Evolutionary conservation across 345 rosid species (phyloP).

Genomic region (Citrus australasica): DNA sequence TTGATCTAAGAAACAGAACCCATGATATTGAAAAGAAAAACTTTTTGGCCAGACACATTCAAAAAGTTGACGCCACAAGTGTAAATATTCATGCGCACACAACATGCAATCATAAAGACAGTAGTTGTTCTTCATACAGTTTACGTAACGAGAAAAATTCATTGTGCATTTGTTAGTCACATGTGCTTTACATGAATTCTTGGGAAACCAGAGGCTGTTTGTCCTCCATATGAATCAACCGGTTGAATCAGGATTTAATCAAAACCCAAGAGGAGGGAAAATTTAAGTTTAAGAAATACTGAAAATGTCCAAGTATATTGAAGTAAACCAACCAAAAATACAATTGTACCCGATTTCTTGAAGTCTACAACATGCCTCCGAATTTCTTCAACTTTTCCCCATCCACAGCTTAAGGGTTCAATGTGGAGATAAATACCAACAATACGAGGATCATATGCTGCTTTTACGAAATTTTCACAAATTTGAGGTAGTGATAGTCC

Average conservation of each 20-base stretch:
- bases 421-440: constrained; percentile 86
- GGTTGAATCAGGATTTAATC: neutral
- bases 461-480: constrained; percentile 84
- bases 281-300: neutral
- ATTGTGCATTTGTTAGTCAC: neutral
- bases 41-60: neutral
- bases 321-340: neutral
- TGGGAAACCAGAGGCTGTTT: neutral
- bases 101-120: neutral
- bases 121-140: neutral
- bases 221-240: neutral
- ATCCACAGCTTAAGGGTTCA: constrained; percentile 80
- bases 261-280: neutral
- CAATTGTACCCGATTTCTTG: constrained; percentile 78
- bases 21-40: neutral
- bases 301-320: neutral
- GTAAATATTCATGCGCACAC: neutral
- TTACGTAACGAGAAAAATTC: neutral
- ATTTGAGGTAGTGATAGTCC: constrained; percentile 81
- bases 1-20: neutral
- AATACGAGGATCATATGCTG: constrained; percentile 92
- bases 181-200: neutral
- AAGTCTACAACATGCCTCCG: constrained; percentile 75
- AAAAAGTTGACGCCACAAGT: too few species aligned
- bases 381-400: constrained; percentile 96